Percentiles rank a stretch among this genome's conserved stretches.
phyloP scores from a whole-genome alignment of 1,284 basidiomycete genomes.

The Cutaneotrichosporon sp. region DNA sequence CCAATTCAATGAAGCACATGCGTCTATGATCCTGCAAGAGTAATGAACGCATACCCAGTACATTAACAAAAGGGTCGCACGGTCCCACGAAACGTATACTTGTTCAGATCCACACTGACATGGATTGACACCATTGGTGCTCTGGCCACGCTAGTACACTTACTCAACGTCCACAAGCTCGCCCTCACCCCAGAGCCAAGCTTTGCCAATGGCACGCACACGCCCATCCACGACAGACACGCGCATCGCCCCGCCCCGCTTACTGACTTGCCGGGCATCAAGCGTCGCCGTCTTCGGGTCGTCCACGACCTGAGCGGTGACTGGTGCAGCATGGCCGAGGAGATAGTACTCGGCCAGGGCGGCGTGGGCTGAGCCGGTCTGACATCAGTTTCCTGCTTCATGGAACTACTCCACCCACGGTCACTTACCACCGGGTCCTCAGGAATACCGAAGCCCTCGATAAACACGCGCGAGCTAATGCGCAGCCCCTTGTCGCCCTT shows the following conservation, averaged over 20 bases:
- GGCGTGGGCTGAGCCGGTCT: slow-evolving; percentile 39
- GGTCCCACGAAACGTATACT: too few species aligned
- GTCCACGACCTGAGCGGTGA: not conserved
- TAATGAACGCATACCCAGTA: too few species aligned
- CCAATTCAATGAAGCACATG: too few species aligned
- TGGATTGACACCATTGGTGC: too few species aligned
- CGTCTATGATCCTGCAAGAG: too few species aligned
- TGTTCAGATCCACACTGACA: too few species aligned
- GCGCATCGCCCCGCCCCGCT: slow-evolving; percentile 15
- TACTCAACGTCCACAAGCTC: not conserved
- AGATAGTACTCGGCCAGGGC: slow-evolving; percentile 36
- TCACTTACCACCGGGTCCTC: slow-evolving; percentile 41
- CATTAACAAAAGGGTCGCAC: too few species aligned
- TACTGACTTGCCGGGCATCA: slow-evolving; percentile 15
- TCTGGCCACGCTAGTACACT: too few species aligned
- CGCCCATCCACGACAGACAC: slow-evolving; percentile 6
- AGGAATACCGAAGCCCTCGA: slow-evolving; percentile 15
- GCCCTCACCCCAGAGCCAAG: slow-evolving; percentile 5
- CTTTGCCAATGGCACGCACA: slow-evolving; percentile 6
- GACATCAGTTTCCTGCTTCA: not conserved
- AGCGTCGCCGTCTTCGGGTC: not conserved
- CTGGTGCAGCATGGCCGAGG: not conserved
- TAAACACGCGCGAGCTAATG: slow-evolving; percentile 30
- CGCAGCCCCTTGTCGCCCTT: not conserved
- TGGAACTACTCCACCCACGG: too few species aligned